Conservation (phyloP, 2,329 filamentous ascomycete genomes). For the Aschersonia sp. region DNA sequence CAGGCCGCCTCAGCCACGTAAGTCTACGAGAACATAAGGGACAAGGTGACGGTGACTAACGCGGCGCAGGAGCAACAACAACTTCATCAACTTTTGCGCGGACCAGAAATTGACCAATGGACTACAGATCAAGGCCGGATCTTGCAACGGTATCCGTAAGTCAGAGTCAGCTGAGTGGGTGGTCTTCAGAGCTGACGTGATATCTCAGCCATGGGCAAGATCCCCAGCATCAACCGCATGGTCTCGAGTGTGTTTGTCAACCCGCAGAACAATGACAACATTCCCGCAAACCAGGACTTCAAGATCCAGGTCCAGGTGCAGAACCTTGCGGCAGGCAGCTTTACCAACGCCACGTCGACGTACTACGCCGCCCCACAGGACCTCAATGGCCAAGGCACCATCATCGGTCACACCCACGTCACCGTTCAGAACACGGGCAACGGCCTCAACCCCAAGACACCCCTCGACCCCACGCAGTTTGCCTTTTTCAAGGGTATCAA, state of each 20-base stretch:
- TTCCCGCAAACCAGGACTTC: slow-evolving; percentile 34
- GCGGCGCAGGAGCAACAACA: slow-evolving; percentile 32
- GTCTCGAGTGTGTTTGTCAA: slow-evolving; percentile 39
- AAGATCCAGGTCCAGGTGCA: slow-evolving; percentile 34
- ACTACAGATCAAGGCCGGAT: slow-evolving; percentile 39
- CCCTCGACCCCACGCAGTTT: slow-evolving; percentile 38
- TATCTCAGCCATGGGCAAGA: slow-evolving; percentile 40
- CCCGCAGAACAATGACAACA: slow-evolving; percentile 34
- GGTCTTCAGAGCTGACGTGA: too few relatives aligned
- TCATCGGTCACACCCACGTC: slow-evolving; percentile 46
- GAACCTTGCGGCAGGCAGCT: slow-evolving; percentile 41
- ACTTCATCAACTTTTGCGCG: slow-evolving; percentile 50
- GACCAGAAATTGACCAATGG: slow-evolving; percentile 44
- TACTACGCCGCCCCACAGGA: slow-evolving; percentile 48
- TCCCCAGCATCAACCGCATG: slow-evolving; percentile 40
- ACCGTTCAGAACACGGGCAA: slow-evolving; percentile 41
- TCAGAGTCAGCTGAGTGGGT: background rate
- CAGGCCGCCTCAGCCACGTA: slow-evolving; percentile 38
- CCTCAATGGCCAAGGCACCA: slow-evolving; percentile 28
- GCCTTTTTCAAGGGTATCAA: slow-evolving; percentile 56
- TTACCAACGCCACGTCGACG: slow-evolving; percentile 43
- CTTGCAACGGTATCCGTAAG: slow-evolving; percentile 47
- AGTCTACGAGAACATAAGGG: slow-evolving; percentile 11
- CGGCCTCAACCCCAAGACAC: slow-evolving; percentile 31
- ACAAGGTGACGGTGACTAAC: background rate